These are phyloP conservation scores for Macrotyloma uniflorum DNA, from an alignment of 306 rosid species.

Conservation along the genomic window DNA sequence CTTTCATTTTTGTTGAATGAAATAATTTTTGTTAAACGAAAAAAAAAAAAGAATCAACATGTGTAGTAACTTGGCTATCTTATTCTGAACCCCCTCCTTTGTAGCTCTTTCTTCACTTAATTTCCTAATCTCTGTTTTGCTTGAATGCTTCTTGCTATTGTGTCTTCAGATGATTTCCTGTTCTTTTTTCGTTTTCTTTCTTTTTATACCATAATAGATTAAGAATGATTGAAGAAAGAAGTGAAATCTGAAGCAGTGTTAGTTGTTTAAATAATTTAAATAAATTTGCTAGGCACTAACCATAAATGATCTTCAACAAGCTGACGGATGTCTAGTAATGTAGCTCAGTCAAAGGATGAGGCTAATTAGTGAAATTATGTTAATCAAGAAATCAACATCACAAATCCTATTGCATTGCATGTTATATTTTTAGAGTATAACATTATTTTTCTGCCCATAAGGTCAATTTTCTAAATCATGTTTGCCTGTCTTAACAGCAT, in stretches of 20 bases:
- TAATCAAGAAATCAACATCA: conserved; percentile 1
- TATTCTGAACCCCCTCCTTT: neutral
- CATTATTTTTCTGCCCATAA: neutral
- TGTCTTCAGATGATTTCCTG: conserved; percentile 1
- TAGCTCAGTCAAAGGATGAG: conserved; percentile 14
- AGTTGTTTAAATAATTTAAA: conserved; percentile 24
- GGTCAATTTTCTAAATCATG: neutral
- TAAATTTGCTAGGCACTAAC: neutral
- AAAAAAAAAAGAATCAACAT: conserved; percentile 1
- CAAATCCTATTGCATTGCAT: conserved; percentile 18
- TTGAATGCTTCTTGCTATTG: conserved; percentile 13
- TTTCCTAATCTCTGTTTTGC: neutral
- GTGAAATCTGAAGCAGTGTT: neutral
- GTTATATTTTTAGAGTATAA: neutral
- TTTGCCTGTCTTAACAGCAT: conserved; percentile 1
- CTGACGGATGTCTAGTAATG: neutral
- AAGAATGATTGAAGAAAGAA: neutral
- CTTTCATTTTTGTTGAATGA: neutral
- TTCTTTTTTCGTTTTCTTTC: neutral
- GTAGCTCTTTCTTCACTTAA: conserved; percentile 5
- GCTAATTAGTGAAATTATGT: neutral
- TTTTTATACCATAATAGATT: neutral
- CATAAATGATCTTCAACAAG: neutral
- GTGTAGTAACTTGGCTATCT: conserved; percentile 14
- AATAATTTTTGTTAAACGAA: neutral